Conservation (phyloP, 345 rosid species). For the Eucalyptus tenuipes region DNA sequence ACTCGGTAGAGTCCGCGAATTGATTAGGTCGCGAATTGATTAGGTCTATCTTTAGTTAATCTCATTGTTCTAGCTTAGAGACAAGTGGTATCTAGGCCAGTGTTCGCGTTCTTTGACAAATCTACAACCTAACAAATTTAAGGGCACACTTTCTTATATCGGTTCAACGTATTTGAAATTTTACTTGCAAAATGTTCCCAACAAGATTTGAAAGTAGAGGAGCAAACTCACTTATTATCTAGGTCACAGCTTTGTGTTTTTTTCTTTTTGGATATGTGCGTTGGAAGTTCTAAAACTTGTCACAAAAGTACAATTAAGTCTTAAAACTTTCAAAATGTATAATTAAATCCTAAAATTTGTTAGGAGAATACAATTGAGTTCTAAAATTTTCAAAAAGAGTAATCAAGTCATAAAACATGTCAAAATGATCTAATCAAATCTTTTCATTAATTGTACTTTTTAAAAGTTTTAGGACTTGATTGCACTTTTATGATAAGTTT, state of each 20-base stretch:
- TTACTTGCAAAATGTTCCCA: background rate
- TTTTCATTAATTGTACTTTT: no score
- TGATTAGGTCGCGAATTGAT: background rate
- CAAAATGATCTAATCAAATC: no score
- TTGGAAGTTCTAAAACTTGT: no score
- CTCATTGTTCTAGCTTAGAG: background rate
- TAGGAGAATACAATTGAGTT: rapidly evolving
- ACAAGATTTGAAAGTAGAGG: background rate
- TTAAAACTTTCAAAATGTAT: no score
- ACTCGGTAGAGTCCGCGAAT: background rate
- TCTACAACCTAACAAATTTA: background rate
- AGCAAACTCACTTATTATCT: background rate
- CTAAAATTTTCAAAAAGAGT: no score
- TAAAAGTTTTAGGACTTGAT: no score
- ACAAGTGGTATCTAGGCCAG: background rate
- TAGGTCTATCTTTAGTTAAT: background rate
- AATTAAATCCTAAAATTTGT: no score
- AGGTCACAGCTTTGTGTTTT: background rate
- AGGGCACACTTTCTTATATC: background rate
- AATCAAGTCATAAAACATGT: no score
- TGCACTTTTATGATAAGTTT: no score
- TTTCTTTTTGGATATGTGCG: background rate
- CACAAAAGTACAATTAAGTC: no score
- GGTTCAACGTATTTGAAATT: background rate
- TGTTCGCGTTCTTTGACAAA: background rate